A percentile compares a stretch with the other conserved stretches of the same genome.
Evolutionary conservation across 345 rosid species (phyloP).

Genomic region (Aegle marmelos): DNA sequence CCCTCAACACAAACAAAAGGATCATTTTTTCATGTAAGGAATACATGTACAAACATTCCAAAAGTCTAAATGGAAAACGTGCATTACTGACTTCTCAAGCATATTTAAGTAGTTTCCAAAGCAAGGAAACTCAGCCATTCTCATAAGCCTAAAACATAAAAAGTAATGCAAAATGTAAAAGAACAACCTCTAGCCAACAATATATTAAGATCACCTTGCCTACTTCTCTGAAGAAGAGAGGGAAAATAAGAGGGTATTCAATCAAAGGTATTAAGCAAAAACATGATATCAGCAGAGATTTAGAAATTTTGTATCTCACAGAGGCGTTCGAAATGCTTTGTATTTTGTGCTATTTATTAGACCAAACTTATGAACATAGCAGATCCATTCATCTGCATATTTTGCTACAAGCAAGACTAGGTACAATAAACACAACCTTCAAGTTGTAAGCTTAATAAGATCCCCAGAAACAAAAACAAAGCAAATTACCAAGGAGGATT

Average conservation of each 20-base stretch:
- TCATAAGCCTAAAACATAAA: neutral
- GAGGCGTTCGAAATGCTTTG: neutral
- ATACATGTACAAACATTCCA: neutral
- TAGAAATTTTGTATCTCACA: neutral
- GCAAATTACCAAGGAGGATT: constrained; percentile 51
- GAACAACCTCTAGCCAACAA: neutral
- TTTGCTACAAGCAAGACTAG: neutral
- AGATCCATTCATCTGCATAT: neutral
- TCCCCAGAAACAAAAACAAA: neutral
- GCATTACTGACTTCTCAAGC: neutral
- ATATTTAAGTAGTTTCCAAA: neutral
- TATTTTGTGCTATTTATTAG: neutral
- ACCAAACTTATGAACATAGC: neutral
- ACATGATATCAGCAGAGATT: neutral
- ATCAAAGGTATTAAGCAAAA: neutral
- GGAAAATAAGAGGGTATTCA: neutral
- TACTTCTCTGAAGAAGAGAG: neutral
- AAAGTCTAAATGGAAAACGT: neutral
- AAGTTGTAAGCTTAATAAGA: neutral
- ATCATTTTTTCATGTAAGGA: neutral
- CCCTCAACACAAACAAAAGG: neutral
- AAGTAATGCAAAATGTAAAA: neutral
- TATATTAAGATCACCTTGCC: neutral
- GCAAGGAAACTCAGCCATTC: neutral
- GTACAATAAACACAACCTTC: neutral